Conservation (phyloP, 257 asterid genomes). For the Nicotiana knightiana region DNA sequence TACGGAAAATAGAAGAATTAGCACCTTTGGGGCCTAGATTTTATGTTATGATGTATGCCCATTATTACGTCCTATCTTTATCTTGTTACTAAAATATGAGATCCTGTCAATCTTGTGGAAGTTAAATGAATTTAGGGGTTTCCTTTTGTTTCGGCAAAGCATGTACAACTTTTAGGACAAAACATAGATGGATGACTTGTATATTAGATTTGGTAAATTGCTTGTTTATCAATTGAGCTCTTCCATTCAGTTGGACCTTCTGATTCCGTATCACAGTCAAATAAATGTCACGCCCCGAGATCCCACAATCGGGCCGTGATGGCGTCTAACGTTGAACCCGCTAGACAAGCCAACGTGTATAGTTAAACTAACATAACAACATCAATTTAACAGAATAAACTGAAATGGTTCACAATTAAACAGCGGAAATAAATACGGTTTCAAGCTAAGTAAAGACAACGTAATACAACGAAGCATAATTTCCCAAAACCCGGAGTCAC, state of each 20-base stretch:
- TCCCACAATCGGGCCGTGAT: too few species aligned
- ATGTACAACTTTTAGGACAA: background rate
- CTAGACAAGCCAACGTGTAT: too few species aligned
- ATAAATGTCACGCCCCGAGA: too few species aligned
- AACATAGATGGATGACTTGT: background rate
- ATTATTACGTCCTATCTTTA: background rate
- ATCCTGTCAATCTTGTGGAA: background rate
- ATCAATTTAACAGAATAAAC: too few species aligned
- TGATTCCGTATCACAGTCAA: background rate
- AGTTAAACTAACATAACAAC: too few species aligned
- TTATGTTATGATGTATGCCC: background rate
- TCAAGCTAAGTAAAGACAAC: too few species aligned
- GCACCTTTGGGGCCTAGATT: background rate
- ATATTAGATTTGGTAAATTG: background rate
- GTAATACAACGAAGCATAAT: too few species aligned
- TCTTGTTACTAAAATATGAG: background rate
- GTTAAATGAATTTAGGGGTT: background rate
- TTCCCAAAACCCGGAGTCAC: too few species aligned
- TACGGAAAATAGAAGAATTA: background rate
- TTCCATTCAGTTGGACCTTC: background rate
- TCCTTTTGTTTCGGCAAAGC: background rate
- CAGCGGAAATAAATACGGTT: too few species aligned
- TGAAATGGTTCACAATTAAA: too few species aligned
- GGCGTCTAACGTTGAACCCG: too few species aligned
- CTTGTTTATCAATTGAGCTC: background rate